These are phyloP conservation scores for Ophiostoma himal-ulmi DNA, from an alignment of 2,329 filamentous ascomycete genomes.

Conservation along the genomic window DNA sequence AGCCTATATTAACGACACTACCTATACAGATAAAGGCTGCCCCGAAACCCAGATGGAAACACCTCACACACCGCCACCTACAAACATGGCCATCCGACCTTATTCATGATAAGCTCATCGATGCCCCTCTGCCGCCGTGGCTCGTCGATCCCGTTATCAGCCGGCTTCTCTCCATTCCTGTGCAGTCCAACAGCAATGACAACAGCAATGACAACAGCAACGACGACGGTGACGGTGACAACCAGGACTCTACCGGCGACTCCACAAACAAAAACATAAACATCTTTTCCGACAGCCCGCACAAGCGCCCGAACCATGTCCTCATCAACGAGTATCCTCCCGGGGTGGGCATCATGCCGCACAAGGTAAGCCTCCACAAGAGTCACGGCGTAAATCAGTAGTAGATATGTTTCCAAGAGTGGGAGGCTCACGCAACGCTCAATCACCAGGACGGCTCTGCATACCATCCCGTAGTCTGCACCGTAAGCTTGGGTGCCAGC, in stretches of 20 bases:
- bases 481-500: constrained; percentile 73
- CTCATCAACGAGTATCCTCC: constrained; percentile 87
- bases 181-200: constrained; percentile 26
- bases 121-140: constrained; percentile 68
- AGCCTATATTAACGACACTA: neutral
- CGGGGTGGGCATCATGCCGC: constrained; percentile 92
- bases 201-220: constrained; percentile 26
- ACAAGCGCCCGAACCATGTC: constrained; percentile 78
- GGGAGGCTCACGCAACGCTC: neutral
- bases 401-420: neutral
- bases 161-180: constrained; percentile 49
- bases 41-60: constrained; percentile 75
- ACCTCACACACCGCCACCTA: constrained; percentile 79
- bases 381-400: too few species aligned
- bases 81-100: constrained; percentile 87
- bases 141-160: constrained; percentile 63
- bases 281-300: constrained; percentile 61
- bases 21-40: constrained; percentile 48
- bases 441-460: constrained; percentile 63
- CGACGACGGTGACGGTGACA: neutral
- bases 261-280: constrained; percentile 29
- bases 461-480: constrained; percentile 84
- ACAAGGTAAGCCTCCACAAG: constrained; percentile 49
- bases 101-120: constrained; percentile 69
- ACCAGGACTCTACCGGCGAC: neutral